Percentiles rank a stretch among this genome's conserved stretches.
phyloP scores from a whole-genome alignment of 192 early-diverging fungal genomes.

The Lunasporangiospora selenospora region DNA sequence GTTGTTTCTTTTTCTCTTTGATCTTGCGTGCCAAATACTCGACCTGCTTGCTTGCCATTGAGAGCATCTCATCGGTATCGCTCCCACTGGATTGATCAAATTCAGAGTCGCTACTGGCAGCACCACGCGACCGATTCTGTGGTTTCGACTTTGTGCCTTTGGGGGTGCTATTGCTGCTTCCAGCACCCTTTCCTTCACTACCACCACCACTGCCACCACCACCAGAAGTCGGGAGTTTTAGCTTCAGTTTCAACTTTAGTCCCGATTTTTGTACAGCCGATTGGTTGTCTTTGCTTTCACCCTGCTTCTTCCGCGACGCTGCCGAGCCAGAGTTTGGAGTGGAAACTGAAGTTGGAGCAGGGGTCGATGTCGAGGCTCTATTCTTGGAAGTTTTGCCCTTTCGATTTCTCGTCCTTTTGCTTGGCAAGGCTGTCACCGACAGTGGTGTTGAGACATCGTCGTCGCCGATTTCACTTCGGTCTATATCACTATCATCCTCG shows the following conservation, averaged over 20 bases:
- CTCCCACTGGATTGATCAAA: no score
- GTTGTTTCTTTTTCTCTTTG: no score
- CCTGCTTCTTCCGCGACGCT: slow-evolving; percentile 6
- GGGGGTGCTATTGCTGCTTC: background rate
- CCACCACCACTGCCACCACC: background rate
- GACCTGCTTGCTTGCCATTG: background rate
- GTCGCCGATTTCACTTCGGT: no score
- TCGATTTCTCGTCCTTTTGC: slow-evolving; percentile 1
- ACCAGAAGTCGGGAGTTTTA: slow-evolving; percentile 4
- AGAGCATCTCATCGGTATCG: background rate
- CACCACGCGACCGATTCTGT: no score
- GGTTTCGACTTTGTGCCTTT: slow-evolving; percentile 1
- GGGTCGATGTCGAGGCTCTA: background rate
- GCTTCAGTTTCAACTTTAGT: slow-evolving; percentile 25
- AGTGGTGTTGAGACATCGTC: no score
- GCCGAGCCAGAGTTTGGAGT: slow-evolving; percentile 3
- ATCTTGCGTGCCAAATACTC: no score
- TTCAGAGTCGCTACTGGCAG: no score
- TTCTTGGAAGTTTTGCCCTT: no score
- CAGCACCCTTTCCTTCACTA: background rate
- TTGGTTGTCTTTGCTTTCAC: background rate
- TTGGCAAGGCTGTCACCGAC: no score
- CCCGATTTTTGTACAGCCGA: slow-evolving; percentile 5
- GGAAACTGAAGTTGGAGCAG: background rate
- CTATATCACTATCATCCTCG: no score